phyloP scores from a whole-genome alignment of 1,139 yeast species.

The Pneumocystis canis region DNA sequence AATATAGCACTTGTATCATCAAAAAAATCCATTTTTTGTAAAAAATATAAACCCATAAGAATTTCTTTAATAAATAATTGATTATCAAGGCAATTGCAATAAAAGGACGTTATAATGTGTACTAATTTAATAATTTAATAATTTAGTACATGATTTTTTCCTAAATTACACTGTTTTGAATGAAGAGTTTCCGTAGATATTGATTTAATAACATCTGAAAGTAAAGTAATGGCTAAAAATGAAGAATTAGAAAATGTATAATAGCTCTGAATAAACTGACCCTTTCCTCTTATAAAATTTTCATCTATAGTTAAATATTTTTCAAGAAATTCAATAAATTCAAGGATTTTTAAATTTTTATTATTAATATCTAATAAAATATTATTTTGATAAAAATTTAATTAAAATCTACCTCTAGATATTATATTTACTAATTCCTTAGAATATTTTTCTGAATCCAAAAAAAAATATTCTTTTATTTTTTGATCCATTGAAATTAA shows the following conservation, averaged over 20 bases:
- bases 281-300: not conserved
- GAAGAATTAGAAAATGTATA: not conserved
- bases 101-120: not conserved
- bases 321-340: not conserved
- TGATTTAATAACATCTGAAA: not conserved
- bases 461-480: not conserved
- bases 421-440: not conserved
- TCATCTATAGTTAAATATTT: not conserved
- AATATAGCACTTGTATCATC: not conserved
- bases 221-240: not conserved
- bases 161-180: not conserved
- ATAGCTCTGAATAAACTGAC: not conserved
- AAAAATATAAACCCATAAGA: not conserved
- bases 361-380: not conserved
- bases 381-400: not conserved
- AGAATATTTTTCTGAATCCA: not conserved
- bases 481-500: not conserved
- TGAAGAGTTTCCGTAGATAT: not conserved
- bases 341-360: not conserved
- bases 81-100: not conserved
- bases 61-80: not conserved
- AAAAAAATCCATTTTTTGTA: not conserved
- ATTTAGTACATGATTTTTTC: not conserved
- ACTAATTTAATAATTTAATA: not conserved
- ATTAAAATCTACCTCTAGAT: not conserved